These are phyloP conservation scores for Hypomontagnella submonticulosa DNA, from an alignment of 495 filamentous ascomycete genomes.

Conservation along the genomic window DNA sequence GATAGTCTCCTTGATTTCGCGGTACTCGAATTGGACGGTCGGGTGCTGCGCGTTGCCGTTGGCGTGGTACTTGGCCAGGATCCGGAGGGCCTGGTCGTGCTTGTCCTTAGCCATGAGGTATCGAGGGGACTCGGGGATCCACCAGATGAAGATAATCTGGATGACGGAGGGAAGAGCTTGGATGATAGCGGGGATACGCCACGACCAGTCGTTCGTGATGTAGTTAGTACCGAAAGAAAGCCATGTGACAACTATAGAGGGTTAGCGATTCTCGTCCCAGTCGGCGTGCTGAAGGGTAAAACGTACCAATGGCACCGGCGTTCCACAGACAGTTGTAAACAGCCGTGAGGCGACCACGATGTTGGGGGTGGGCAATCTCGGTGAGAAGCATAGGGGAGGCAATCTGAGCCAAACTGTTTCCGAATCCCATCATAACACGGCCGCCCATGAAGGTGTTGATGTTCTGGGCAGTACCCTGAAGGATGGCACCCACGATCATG, in stretches of 20 bases:
- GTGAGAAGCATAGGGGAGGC: conserved; percentile 72
- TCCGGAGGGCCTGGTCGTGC: conserved; percentile 68
- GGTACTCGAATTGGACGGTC: conserved; percentile 69
- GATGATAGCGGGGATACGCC: conserved; percentile 64
- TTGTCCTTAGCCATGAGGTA: conserved; percentile 74
- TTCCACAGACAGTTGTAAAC: conserved; percentile 76
- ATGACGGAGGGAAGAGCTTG: conserved; percentile 63
- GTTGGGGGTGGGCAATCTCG: conserved; percentile 73
- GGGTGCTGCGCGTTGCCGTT: conserved; percentile 66
- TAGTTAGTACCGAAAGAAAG: conserved; percentile 63
- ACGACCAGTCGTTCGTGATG: conserved; percentile 60
- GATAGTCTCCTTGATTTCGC: conserved; percentile 69
- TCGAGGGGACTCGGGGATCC: conserved; percentile 71
- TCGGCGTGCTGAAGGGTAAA: neutral
- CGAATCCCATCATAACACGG: conserved; percentile 66
- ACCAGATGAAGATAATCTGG: conserved; percentile 65
- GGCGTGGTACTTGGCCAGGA: conserved; percentile 68
- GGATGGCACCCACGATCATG: conserved; percentile 69
- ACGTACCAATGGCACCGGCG: conserved; percentile 61
- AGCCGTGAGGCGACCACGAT: conserved; percentile 71
- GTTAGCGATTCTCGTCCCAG: conserved; percentile 28
- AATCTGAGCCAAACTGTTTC: conserved; percentile 68
- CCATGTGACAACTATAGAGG: conserved; percentile 57
- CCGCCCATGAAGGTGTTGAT: conserved; percentile 58
- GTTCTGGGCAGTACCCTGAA: conserved; percentile 64